Base-by-base conservation (phyloP, 179 eudicot species). In the Nepenthes alata region DNA sequence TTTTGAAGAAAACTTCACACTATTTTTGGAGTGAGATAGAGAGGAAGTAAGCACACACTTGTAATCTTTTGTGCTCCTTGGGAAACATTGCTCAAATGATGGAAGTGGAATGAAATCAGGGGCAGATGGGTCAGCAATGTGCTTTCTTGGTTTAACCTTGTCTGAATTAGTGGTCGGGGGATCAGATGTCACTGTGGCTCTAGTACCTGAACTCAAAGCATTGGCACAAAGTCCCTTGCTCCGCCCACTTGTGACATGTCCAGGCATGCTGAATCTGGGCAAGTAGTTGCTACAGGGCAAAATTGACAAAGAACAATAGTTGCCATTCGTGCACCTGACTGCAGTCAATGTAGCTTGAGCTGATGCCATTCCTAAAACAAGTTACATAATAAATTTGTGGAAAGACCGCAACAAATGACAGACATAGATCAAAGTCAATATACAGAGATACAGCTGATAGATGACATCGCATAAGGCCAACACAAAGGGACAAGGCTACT, bases 61-160 rank as follows among this genome's bases (percentile, higher is more conserved):
- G 81, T 62, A 73, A 70, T 93, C 96, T 68, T 93, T 93, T 4
- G 98, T 68, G 84, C 98, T 93, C 69, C 66, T 89, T 3, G 98
- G 98, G 65, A 93, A 93, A 63, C 98, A 93, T 63, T 93, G 84
- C 41, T 89, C 90, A 63, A 89, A 93, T 8, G 98, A 79, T 55
- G 98, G 98, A 66, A 93, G 85, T 0, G 98, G 98, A 61, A 89
- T 93, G 65, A 93, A 93, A 64, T 93, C 93, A 9, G 98, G 98
- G 47, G 89, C 83, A 60, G 85, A 78, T 35, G 98, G 98, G 73
- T 93, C 95, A n/a, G 77, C 85, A 2, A 96, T 93, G 75, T 86
- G 87, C 78, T 81, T 89, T 80, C 72, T 73, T 64, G 72, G 82
- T 59, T 80, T 85, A 64, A 61, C 62, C 60, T 76, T 85, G 13